Evolutionary conservation across 345 rosid species (phyloP).

Genomic region (Ailanthus altissimus): DNA sequence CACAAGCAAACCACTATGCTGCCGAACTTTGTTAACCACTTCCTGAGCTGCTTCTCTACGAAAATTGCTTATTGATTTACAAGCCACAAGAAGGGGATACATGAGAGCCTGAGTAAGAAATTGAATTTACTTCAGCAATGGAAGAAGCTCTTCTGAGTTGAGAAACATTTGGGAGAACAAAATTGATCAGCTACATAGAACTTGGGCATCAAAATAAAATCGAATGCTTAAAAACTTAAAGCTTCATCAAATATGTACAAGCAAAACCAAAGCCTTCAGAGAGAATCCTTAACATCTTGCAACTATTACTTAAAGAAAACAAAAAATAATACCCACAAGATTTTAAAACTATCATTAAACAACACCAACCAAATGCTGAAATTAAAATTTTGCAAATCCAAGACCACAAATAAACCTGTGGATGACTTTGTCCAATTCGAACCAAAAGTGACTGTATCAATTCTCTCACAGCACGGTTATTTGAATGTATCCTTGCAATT

Average conservation of each 20-base stretch:
- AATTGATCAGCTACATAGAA: background rate
- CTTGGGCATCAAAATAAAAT: background rate
- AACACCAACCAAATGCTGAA: background rate
- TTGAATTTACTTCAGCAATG: conserved; percentile 15
- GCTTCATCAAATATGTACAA: background rate
- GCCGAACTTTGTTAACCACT: conserved; percentile 97
- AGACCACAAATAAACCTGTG: conserved; percentile 66
- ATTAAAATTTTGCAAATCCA: background rate
- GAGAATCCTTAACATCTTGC: background rate
- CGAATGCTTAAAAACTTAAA: background rate
- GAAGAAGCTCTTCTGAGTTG: background rate
- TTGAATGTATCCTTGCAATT: conserved; percentile 99
- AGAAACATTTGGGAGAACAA: background rate
- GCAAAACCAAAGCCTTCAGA: background rate
- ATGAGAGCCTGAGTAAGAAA: conserved; percentile 76
- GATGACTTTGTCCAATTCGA: conserved; percentile 93
- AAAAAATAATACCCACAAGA: background rate
- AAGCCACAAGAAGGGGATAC: conserved; percentile 99
- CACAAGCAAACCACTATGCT: conserved; percentile 90
- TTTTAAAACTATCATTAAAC: background rate
- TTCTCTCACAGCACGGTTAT: conserved; percentile 89
- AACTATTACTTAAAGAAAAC: background rate
- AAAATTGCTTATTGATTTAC: conserved; percentile 94
- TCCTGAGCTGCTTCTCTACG: conserved; percentile 95
- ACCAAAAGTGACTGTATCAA: conserved; percentile 91